Percentiles rank a stretch among this genome's conserved stretches.
phyloP scores from a whole-genome alignment of 2,329 filamentous ascomycete species.

The Microsporum ferrugineum region DNA sequence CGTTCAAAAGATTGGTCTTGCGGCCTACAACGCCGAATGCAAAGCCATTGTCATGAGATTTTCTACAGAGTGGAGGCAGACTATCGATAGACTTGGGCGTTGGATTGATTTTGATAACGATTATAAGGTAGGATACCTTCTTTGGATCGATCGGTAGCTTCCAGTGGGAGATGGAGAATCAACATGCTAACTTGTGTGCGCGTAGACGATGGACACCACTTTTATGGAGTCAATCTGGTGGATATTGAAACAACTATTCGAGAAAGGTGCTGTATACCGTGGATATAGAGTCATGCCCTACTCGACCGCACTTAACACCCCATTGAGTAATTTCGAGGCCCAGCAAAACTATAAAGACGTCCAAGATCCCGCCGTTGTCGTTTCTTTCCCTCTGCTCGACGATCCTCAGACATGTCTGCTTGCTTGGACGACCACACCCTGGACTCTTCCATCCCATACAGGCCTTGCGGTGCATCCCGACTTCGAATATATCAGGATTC shows the following conservation, averaged over 20 bases:
- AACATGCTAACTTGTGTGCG: background rate
- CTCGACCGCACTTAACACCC: constrained; percentile 78
- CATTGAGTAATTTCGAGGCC: constrained; percentile 85
- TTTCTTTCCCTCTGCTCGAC: constrained; percentile 71
- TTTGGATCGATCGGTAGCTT: background rate
- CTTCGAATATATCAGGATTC: constrained; percentile 78
- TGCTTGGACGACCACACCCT: constrained; percentile 82
- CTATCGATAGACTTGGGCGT: constrained; percentile 75
- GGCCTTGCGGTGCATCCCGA: constrained; percentile 67
- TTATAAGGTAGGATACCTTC: constrained; percentile 55
- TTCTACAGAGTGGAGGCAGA: constrained; percentile 73
- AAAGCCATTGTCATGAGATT: constrained; percentile 88
- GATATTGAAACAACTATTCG: constrained; percentile 87
- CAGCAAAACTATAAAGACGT: constrained; percentile 92
- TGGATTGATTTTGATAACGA: constrained; percentile 99
- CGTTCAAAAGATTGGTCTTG: constrained; percentile 74
- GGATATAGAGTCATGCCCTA: constrained; percentile 92
- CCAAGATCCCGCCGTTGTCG: constrained; percentile 78
- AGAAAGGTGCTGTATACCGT: constrained; percentile 81
- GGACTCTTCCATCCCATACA: constrained; percentile 75
- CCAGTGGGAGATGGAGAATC: constrained; percentile 8
- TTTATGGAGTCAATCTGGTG: constrained; percentile 98
- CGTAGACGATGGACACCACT: constrained; percentile 74
- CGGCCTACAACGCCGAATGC: constrained; percentile 84
- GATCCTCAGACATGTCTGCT: constrained; percentile 65